phyloP scores from a whole-genome alignment of 1,284 basidiomycete species.

The Cerrena zonata region DNA sequence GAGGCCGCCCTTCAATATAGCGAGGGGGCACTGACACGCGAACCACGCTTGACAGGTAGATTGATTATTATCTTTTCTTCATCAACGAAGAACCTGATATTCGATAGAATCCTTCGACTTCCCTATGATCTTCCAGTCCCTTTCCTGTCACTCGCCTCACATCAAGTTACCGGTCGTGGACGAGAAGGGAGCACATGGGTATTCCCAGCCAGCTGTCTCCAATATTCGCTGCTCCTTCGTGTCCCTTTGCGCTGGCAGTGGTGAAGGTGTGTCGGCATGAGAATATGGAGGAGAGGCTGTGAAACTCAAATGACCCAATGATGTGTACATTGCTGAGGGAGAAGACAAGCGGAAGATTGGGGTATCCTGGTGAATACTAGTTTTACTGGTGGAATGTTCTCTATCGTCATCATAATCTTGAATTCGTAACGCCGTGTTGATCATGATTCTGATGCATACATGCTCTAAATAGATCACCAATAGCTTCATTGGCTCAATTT shows the following conservation, averaged over 20 bases:
- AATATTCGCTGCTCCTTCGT: constrained; percentile 78
- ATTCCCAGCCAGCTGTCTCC: constrained; percentile 84
- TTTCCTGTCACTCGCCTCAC: constrained; percentile 76
- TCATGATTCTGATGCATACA: too few relatives aligned
- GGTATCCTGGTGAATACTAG: constrained; percentile 90
- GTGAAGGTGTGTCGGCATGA: constrained; percentile 70
- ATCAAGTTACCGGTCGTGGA: constrained; percentile 85
- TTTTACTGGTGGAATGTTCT: constrained; percentile 67
- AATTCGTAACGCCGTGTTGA: background rate
- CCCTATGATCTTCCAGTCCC: constrained; percentile 71
- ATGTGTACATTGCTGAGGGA: constrained; percentile 74
- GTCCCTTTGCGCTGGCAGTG: constrained; percentile 80
- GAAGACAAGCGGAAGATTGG: constrained; percentile 73
- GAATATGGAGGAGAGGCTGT: constrained; percentile 52
- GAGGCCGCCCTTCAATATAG: constrained; percentile 81
- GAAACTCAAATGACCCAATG: constrained; percentile 96
- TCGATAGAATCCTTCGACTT: constrained; percentile 69
- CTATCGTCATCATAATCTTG: constrained; percentile 60
- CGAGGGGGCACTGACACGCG: constrained; percentile 91
- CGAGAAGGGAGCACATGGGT: constrained; percentile 90
- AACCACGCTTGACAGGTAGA: constrained; percentile 87
- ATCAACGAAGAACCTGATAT: background rate
- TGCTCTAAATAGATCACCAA: constrained; percentile 77
- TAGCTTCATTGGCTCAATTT: constrained; percentile 77
- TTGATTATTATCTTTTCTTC: constrained; percentile 7